Conservation (phyloP, 345 rosid genomes). For the Draba incana region DNA sequence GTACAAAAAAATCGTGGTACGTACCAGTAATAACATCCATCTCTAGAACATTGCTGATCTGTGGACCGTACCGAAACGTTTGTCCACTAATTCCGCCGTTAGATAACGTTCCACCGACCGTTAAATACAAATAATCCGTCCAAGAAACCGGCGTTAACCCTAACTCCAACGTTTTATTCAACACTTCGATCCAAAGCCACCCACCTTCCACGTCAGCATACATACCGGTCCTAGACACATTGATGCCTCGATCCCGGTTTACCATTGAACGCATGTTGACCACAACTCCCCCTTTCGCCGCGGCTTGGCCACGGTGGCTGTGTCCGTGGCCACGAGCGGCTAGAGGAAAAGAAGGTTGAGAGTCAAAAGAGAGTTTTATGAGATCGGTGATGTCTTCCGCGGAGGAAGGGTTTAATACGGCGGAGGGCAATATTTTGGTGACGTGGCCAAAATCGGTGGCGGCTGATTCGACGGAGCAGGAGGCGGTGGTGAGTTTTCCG, state of each 20-base stretch:
- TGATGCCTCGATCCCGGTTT: constrained; percentile 27
- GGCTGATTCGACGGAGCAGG: constrained; percentile 45
- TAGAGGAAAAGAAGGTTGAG: constrained; percentile 42
- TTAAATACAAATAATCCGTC: constrained; percentile 88
- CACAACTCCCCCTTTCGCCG: constrained; percentile 71
- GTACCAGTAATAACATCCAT: constrained; percentile 93
- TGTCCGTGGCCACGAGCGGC: constrained; percentile 91
- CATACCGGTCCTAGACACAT: constrained; percentile 40
- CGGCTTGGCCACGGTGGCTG: constrained; percentile 74
- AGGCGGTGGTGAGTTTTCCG: constrained; percentile 37
- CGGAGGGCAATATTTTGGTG: constrained; percentile 50
- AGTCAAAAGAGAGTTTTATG: constrained; percentile 45
- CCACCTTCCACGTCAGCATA: constrained; percentile 74
- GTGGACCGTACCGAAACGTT: constrained; percentile 85
- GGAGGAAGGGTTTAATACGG: constrained; percentile 74
- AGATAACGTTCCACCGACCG: constrained; percentile 91
- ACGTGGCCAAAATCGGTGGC: constrained; percentile 73
- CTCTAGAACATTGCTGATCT: constrained; percentile 82
- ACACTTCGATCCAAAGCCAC: constrained; percentile 79
- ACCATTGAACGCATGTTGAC: constrained; percentile 66
- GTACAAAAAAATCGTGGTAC: constrained; percentile 2
- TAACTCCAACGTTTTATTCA: constrained; percentile 53
- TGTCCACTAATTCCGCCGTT: constrained; percentile 95
- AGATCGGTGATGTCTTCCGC: constrained; percentile 54
- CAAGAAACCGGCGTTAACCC: constrained; percentile 89